Conservation (phyloP, 2,329 filamentous ascomycete species). For the Colletotrichum ledebouriae region DNA sequence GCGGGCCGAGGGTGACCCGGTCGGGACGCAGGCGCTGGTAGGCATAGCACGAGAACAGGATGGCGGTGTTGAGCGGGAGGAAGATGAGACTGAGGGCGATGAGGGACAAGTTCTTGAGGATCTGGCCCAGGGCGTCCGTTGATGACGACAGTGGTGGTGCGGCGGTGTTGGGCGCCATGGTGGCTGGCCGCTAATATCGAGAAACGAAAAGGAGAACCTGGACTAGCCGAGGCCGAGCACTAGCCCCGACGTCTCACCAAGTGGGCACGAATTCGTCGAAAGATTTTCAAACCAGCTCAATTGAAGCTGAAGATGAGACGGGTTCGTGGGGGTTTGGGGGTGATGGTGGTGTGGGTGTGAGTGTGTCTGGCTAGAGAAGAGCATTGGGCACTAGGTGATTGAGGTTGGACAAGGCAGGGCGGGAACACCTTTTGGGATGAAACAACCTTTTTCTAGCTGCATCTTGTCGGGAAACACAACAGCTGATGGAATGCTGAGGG, state of each 20-base stretch:
- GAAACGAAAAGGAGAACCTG: not conserved
- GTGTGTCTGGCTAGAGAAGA: not conserved
- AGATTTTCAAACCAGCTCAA: not conserved
- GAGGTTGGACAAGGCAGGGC: slow-evolving; percentile 9
- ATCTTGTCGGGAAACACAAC: slow-evolving; percentile 29
- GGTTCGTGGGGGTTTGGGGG: not conserved
- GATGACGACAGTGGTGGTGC: not conserved
- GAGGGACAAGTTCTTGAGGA: slow-evolving; percentile 38
- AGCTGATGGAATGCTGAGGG: slow-evolving; percentile 9
- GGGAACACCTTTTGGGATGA: slow-evolving; percentile 6
- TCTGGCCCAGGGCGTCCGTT: slow-evolving; percentile 25
- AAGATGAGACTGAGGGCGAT: slow-evolving; percentile 34
- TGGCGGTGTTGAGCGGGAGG: slow-evolving; percentile 29
- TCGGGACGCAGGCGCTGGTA: slow-evolving; percentile 25
- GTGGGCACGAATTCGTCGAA: not conserved
- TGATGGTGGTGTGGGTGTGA: not conserved
- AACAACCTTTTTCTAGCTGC: slow-evolving; percentile 28
- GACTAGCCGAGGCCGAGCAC: not conserved
- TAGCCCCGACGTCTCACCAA: slow-evolving; percentile 16
- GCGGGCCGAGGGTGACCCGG: not conserved
- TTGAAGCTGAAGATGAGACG: slow-evolving; percentile 38
- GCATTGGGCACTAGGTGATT: not conserved
- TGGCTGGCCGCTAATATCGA: slow-evolving; percentile 1
- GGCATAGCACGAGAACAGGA: slow-evolving; percentile 23
- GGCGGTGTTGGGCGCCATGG: slow-evolving; percentile 21